phyloP scores from a whole-genome alignment of 345 rosid species.

The Heritiera fomes region DNA sequence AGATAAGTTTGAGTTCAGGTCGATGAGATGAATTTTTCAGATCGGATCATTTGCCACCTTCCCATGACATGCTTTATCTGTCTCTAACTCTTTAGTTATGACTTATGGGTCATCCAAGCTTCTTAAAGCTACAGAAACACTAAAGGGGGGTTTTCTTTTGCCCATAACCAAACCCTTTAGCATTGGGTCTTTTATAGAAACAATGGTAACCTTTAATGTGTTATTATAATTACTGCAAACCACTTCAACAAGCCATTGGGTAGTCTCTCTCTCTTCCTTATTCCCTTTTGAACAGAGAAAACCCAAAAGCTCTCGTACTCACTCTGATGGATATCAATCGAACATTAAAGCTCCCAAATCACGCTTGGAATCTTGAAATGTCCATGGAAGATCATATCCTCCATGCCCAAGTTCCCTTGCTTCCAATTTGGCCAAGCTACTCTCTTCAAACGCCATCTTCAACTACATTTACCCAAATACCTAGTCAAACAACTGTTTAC shows the following conservation, averaged over 20 bases:
- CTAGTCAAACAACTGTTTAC: slow-evolving; percentile 13
- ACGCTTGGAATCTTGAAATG: slow-evolving; percentile 47
- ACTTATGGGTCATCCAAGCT: not conserved
- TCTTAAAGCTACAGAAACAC: slow-evolving; percentile 26
- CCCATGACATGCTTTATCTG: not conserved
- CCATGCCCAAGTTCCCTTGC: slow-evolving; percentile 36
- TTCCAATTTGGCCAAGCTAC: slow-evolving; percentile 35
- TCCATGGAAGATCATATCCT: slow-evolving; percentile 47
- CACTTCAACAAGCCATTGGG: slow-evolving; percentile 23
- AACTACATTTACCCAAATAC: slow-evolving; percentile 21
- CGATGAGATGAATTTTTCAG: too few relatives aligned
- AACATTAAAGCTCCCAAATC: slow-evolving; percentile 43
- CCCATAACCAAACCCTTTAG: slow-evolving; percentile 47
- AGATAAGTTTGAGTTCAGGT: too few relatives aligned
- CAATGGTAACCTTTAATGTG: slow-evolving; percentile 7
- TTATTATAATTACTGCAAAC: slow-evolving; percentile 11
- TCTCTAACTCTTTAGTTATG: not conserved
- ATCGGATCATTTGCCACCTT: too few relatives aligned
- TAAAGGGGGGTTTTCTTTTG: slow-evolving; percentile 37
- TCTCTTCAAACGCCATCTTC: slow-evolving; percentile 38
- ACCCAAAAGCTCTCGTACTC: not conserved
- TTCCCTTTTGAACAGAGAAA: not conserved
- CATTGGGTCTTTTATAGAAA: slow-evolving; percentile 32
- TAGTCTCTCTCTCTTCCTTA: slow-evolving; percentile 5
- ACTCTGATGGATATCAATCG: slow-evolving; percentile 59